Percentiles rank a stretch among this genome's conserved stretches.
Conservation (phyloP, 805 yeast genomes). For the Candida ponderosae region DNA sequence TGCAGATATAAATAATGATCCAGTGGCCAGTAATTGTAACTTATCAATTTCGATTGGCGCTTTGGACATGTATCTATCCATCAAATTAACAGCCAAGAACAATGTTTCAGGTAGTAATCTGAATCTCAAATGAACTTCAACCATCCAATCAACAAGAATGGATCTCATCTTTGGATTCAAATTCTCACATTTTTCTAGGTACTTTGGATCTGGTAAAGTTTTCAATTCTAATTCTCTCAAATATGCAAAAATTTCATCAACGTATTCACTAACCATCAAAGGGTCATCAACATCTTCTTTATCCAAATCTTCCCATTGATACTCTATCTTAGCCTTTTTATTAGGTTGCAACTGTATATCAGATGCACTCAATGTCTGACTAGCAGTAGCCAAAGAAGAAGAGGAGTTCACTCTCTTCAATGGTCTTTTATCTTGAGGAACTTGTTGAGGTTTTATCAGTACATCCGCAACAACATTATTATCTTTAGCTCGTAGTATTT, state of each 20-base stretch:
- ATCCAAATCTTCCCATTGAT: constrained; percentile 45
- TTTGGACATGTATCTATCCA: constrained; percentile 79
- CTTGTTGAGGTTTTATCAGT: too few species aligned
- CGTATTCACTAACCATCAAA: constrained; percentile 88
- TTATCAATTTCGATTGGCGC: constrained; percentile 71
- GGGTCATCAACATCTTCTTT: constrained; percentile 66
- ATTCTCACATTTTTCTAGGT: constrained; percentile 54
- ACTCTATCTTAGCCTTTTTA: constrained; percentile 10
- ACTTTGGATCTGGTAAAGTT: constrained; percentile 66
- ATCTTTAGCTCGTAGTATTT: too few species aligned
- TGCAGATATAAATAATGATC: constrained; percentile 82
- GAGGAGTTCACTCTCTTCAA: constrained; percentile 50
- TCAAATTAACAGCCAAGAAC: constrained; percentile 70
- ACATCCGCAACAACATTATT: background rate
- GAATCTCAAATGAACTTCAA: constrained; percentile 80
- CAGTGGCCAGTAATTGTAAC: constrained; percentile 79
- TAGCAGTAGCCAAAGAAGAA: constrained; percentile 31
- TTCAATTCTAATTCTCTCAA: constrained; percentile 58
- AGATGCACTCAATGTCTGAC: too few species aligned
- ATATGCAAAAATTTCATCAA: constrained; percentile 74
- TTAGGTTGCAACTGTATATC: constrained; percentile 20
- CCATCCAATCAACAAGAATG: constrained; percentile 88
- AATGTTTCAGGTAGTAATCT: constrained; percentile 81
- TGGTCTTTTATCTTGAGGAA: constrained; percentile 16
- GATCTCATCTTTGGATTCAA: constrained; percentile 79